Evolutionary conservation across 805 yeast genomes (phyloP), one percentile per base, ranked within the genome.

Genomic region (Saccharomycopsis fodiens): DNA sequence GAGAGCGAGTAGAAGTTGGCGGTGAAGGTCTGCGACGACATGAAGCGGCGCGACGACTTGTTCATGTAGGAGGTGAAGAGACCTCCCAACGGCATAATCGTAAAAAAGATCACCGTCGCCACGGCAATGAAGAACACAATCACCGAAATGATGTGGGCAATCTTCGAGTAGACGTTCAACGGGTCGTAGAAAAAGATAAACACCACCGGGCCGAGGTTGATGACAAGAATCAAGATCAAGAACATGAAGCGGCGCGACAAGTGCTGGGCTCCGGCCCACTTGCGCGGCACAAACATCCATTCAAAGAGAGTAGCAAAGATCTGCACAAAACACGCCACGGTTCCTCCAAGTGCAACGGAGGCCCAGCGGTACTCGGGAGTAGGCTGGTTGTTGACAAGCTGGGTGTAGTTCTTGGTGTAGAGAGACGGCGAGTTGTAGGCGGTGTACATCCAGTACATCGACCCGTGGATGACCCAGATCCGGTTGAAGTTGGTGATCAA

Each of bases 181-280:
- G 85, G 84, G 52, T 87, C 84, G 68, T 83, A 85, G 54, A 82
- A 82, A 65, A 87, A 86, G 34, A 89, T 81, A 60, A 85, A 93
- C 46, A 86, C 78, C 27, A 86, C 78, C 32, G 97, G 95, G 55
- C 82, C 94, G 60, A 91, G 70, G 66, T 91, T 93, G 52, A 81
- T 58, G 44, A 69, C 72, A 47, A 88, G 70, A 55, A 88, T 76
- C 43, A 76, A 54, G 45, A 82, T 55, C 62, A 91, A 66, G 62
- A 89, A 83, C 72, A 81, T 61, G 58, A 93, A 72, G 63, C 98
- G 82, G 68, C 96, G 86, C 32, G 87, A 70, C 61, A 93, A 76
- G 64, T 85, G 96, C 70, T 91, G 97, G 64, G 97, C 97, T 67
- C 99, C 98, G 30, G 97, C 95, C 97, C 97, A 93, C 57, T 82